Evolutionary conservation across 208 protist genomes (phyloP), one percentile per base, ranked within the genome.

Genomic region (Herpetomonas samuelpessoai): DNA sequence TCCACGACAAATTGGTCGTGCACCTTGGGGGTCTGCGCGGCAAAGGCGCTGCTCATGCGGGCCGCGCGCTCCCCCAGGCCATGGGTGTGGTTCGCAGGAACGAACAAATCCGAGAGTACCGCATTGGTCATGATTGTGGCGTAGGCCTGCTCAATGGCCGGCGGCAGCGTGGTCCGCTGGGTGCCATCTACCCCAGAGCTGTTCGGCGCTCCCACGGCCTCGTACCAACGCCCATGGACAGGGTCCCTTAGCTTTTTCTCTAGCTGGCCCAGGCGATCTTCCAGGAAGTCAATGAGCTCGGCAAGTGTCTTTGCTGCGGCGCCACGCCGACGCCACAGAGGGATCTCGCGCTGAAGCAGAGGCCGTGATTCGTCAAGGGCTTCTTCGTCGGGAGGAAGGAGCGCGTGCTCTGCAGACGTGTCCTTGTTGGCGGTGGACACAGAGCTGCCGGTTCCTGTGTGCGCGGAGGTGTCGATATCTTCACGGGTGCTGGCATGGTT

Each of bases 1-100:
- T 83, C 68, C 7, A 80, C 76, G 45, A 92, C 26, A 69, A 82
- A 92, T 29, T 77, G 74, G 41, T 65, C 66, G 66, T 89, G 81
- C 28, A 92, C 63, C 27, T 24, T 38, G 28, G 86, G 86, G 0
- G 64, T 76, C 61, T 92, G 85, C 18, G 55, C 51, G 21, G 57
- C 52, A 59, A 88, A 76, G 24, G 77, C 80, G 6, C 82, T 70
- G 47, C 68, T 63, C 30, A 90, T 47, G 16, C 73, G 76, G 31
- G 64, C 57, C 4, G 76, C 73, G 0, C 85, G 75, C 45, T 73
- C 66, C 16, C 48, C 27, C n/a, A 76, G 54, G 10, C 57, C 80
- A 16, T 30, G 68, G 25, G 52, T 21, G 22, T 51, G 26, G 18
- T 57, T 70, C 30, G 35, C 49, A 50, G 35, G 35, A 14, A 41